Conservation (phyloP, 495 filamentous ascomycete genomes). For the Penicillium fimorum region DNA sequence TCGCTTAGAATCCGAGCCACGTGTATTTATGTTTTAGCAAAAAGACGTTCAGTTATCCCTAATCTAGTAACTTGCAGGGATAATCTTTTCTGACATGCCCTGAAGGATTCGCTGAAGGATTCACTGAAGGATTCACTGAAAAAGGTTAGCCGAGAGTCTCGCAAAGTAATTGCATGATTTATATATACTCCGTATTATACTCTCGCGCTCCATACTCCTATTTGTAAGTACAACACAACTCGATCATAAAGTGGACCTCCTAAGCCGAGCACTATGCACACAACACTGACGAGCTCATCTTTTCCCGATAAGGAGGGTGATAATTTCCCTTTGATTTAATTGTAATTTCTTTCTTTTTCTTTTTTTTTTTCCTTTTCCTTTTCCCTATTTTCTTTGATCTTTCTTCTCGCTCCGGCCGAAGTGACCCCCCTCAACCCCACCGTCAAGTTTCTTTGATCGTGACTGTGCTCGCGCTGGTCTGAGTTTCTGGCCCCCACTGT, state of each 20-base stretch:
- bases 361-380: neutral
- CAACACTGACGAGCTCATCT: neutral
- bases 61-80: neutral
- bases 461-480: neutral
- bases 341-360: neutral
- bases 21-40: too few species aligned
- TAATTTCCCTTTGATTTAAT: neutral
- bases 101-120: neutral
- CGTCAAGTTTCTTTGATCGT: neutral
- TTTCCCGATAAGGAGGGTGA: neutral
- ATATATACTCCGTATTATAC: neutral
- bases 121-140: too few species aligned
- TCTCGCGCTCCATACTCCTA: neutral
- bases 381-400: neutral
- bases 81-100: neutral
- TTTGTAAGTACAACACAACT: neutral
- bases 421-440: neutral
- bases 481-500: neutral
- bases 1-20: neutral
- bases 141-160: neutral
- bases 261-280: neutral
- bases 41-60: neutral
- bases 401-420: neutral
- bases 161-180: too few species aligned
- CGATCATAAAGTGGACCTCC: neutral